Base-by-base conservation (phyloP, 2,329 filamentous ascomycete genomes). In the Ophiocordyceps camponoti-saundersi region DNA sequence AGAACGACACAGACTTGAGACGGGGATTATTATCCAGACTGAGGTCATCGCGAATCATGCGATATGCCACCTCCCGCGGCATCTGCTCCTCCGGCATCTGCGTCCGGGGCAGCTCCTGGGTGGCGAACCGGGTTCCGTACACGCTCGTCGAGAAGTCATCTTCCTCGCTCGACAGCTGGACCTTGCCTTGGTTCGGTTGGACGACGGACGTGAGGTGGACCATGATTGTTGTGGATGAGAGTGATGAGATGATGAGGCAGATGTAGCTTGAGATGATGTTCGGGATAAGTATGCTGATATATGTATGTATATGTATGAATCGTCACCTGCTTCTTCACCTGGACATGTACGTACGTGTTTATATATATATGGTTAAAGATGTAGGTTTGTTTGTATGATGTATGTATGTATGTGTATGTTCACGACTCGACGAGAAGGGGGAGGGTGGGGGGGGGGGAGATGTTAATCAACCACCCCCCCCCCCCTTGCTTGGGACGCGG, bases 41-140 rank as follows among this genome's bases (percentile, higher is more conserved):
- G 53, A 95, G 71, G 59, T 95, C 86, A 62, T 95, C 90, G 70
- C 87, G 90, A 72, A 95, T 95, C 85, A 95, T 84, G 44, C 88
- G 82, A 64, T 95, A 95, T n/a, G 90, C 90, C 46, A 95, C 77
- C 54, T 94, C 85, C 55, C 77, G 80, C 42, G 90, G 90, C 89
- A 95, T 95, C 65, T 93, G 85, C 20, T 67, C 58, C 56, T 95
- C 87, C 1, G 90, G 88, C 78, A 96, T 95, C 67, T 88, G 82
- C 59, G 84, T 71, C 59, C 75, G 77, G 26, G 89, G 88, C 41
- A 96, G 71, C 57, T 94, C 86, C 59, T 83, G 70, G 30, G 77
- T 75, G 21, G 90, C 90, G 60, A 87, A 95, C 52, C 73, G 78
- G 51, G 84, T 89, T 59, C 89, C 90, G 60, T 95, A 96, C 57